Conservation (phyloP, 441 rosid genomes). For the Pelargonium citronellum region DNA sequence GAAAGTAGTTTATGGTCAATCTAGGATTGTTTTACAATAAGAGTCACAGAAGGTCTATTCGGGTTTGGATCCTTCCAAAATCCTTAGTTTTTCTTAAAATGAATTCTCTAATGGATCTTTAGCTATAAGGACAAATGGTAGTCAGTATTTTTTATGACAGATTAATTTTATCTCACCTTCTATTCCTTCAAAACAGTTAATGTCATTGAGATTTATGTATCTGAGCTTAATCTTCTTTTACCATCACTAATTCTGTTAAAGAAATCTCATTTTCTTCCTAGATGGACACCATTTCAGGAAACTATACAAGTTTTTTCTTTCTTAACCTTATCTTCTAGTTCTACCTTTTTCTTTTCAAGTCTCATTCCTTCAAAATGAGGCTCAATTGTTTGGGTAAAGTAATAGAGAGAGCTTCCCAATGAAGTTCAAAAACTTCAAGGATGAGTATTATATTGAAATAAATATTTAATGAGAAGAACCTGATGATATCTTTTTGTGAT, state of each 20-base stretch:
- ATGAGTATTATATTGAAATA: not conserved
- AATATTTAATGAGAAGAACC: not conserved
- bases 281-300: not conserved
- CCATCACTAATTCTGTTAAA: conserved; percentile 2
- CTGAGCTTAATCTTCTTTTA: not conserved
- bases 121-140: not conserved
- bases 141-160: not conserved
- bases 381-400: not conserved
- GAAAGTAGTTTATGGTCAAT: too few species aligned
- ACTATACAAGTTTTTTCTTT: not conserved
- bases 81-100: not conserved
- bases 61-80: not conserved
- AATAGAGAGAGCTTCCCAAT: not conserved
- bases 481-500: not conserved
- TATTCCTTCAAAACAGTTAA: not conserved
- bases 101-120: not conserved
- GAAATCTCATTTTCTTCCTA: conserved; percentile 1
- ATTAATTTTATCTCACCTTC: not conserved
- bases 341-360: not conserved
- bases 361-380: not conserved
- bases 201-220: not conserved
- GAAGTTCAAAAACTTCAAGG: not conserved
- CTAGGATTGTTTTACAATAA: not conserved
- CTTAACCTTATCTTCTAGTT: not conserved
- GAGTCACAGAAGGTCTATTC: not conserved